phyloP scores from a whole-genome alignment of 2,329 filamentous ascomycete species.

The Fusarium begoniae region DNA sequence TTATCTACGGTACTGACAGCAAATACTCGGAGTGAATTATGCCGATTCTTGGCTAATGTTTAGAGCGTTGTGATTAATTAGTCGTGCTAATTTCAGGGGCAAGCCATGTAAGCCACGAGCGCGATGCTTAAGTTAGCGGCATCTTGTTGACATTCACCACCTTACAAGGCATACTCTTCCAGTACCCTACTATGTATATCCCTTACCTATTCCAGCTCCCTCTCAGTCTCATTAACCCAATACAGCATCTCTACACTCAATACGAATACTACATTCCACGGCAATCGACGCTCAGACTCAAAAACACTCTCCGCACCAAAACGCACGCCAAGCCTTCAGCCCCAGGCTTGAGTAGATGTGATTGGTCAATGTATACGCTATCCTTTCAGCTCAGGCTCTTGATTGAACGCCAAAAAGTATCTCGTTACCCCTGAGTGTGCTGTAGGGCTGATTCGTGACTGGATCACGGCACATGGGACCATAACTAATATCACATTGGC shows the following conservation, averaged over 20 bases:
- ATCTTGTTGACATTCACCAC: neutral
- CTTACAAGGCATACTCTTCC: neutral
- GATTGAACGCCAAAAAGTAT: neutral
- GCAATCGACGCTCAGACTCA: neutral
- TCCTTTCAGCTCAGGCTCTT: neutral
- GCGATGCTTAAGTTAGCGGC: neutral
- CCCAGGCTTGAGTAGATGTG: rapidly evolving
- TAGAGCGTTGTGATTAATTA: neutral
- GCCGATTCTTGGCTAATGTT: neutral
- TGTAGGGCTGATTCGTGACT: slow-evolving; percentile 14
- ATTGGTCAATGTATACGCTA: neutral
- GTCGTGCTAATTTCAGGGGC: slow-evolving; percentile 19
- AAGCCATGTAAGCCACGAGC: slow-evolving; percentile 1
- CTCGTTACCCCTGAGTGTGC: neutral
- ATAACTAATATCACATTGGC: neutral
- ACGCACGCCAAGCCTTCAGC: neutral
- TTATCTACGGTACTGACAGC: neutral
- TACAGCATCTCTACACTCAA: neutral
- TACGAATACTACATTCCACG: neutral
- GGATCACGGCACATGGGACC: neutral
- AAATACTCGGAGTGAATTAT: neutral
- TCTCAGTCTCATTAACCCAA: neutral
- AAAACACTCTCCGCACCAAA: neutral
- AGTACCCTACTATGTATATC: too few relatives aligned
- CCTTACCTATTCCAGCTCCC: neutral